These are phyloP conservation scores for Ballota nigra DNA, from an alignment of 257 asterid genomes.

Conservation along the genomic window DNA sequence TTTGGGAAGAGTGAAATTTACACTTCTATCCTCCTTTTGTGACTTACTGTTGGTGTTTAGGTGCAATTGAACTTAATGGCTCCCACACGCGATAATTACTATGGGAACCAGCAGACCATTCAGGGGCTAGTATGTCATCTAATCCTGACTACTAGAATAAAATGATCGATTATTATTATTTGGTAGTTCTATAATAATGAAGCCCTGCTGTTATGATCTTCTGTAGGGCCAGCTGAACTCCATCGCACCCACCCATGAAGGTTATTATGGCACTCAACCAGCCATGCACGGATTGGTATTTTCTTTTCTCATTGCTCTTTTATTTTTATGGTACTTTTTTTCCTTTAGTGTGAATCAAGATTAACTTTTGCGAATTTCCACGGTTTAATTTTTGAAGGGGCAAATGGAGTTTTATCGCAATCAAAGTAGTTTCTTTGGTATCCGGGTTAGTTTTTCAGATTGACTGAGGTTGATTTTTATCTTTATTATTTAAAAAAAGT, in stretches of 20 bases:
- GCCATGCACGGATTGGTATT: slow-evolving; percentile 83
- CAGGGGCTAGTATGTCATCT: slow-evolving; percentile 79
- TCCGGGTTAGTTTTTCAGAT: slow-evolving; percentile 69
- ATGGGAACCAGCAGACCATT: slow-evolving; percentile 70
- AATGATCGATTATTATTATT: background rate
- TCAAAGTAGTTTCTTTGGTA: slow-evolving; percentile 55
- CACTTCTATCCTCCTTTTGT: background rate
- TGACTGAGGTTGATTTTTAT: background rate
- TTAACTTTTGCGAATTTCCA: slow-evolving; percentile 12
- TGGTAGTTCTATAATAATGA: slow-evolving; percentile 8
- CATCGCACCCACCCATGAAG: slow-evolving; percentile 81
- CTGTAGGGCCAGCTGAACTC: slow-evolving; percentile 89
- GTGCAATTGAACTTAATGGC: slow-evolving; percentile 67
- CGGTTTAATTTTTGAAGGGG: slow-evolving; percentile 54
- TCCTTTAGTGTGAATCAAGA: background rate
- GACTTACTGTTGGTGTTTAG: slow-evolving; percentile 34
- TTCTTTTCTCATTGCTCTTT: slow-evolving; percentile 13
- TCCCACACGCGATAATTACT: slow-evolving; percentile 82
- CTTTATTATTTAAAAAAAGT: background rate
- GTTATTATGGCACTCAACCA: slow-evolving; percentile 73
- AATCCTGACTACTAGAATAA: slow-evolving; percentile 10
- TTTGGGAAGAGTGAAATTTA: background rate
- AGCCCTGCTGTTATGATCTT: slow-evolving; percentile 20
- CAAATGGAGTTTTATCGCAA: slow-evolving; percentile 92
- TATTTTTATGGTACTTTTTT: background rate